Evolutionary conservation across 1,284 basidiomycete species (phyloP).

Genomic region (Cutaneotrichosporon daszewskae): DNA sequence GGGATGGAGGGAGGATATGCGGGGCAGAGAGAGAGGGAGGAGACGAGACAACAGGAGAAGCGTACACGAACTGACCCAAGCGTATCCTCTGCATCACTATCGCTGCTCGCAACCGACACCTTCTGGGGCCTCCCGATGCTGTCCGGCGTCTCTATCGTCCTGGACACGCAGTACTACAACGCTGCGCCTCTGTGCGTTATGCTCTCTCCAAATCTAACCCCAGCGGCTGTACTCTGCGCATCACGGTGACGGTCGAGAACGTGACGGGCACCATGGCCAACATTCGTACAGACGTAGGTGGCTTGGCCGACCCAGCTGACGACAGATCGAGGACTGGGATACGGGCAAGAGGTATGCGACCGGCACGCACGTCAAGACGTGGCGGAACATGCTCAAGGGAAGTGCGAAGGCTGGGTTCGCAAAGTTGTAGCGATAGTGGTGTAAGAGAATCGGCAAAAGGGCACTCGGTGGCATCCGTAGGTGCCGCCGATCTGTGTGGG

Average conservation of each 20-base stretch:
- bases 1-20: too few species aligned
- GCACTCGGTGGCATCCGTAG: too few species aligned
- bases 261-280: conserved; percentile 10
- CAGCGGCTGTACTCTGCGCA: conserved; percentile 7
- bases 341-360: conserved; percentile 21
- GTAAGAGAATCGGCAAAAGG: too few species aligned
- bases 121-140: conserved; percentile 41
- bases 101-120: conserved; percentile 21
- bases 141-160: conserved; percentile 27
- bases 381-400: conserved; percentile 13
- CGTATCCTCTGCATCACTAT: conserved; percentile 3
- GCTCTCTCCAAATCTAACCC: neutral
- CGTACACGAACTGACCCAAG: neutral
- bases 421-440: too few species aligned
- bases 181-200: conserved; percentile 12
- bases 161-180: conserved; percentile 32
- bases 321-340: conserved; percentile 12
- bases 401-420: too few species aligned
- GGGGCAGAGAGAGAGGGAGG: too few species aligned
- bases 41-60: too few species aligned
- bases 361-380: conserved; percentile 29
- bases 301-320: too few species aligned
- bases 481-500: too few species aligned
- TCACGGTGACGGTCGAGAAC: conserved; percentile 11
- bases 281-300: conserved; percentile 12